Conservation (phyloP, 257 asterid genomes). For the Paulownia fortunei region DNA sequence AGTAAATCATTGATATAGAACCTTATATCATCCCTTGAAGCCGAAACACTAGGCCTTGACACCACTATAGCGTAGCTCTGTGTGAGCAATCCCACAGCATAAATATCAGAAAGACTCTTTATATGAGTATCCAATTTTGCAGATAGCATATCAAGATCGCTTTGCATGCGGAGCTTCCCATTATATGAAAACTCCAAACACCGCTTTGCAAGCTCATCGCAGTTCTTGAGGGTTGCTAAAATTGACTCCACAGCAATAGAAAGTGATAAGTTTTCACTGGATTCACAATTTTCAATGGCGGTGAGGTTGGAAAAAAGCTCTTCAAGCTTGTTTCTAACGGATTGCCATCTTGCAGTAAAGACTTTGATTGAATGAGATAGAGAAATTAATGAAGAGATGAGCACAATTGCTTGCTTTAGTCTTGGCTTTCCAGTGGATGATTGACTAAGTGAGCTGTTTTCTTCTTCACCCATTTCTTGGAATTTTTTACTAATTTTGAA, state of each 20-base stretch:
- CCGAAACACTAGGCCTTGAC: conserved; percentile 66
- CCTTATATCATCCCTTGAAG: conserved; percentile 72
- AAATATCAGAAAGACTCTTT: conserved; percentile 58
- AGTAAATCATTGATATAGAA: conserved; percentile 71
- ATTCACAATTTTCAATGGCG: conserved; percentile 68
- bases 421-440: conserved; percentile 35
- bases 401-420: conserved; percentile 46
- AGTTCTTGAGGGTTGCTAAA: conserved; percentile 45
- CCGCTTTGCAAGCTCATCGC: conserved; percentile 54
- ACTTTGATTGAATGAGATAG: conserved; percentile 66
- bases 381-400: conserved; percentile 66
- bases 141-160: conserved; percentile 76
- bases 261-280: conserved; percentile 54
- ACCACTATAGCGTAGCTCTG: conserved; percentile 77
- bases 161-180: conserved; percentile 92
- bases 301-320: conserved; percentile 71
- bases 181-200: conserved; percentile 64
- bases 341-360: conserved; percentile 75
- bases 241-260: conserved; percentile 59
- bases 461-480: conserved; percentile 54
- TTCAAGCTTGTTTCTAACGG: conserved; percentile 63
- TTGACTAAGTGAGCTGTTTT: conserved; percentile 10
- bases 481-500: conserved; percentile 20
- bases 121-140: conserved; percentile 58
- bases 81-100: conserved; percentile 66